Evolutionary conservation across 2,329 filamentous ascomycete species (phyloP).

Genomic region (Alternaria longipes): DNA sequence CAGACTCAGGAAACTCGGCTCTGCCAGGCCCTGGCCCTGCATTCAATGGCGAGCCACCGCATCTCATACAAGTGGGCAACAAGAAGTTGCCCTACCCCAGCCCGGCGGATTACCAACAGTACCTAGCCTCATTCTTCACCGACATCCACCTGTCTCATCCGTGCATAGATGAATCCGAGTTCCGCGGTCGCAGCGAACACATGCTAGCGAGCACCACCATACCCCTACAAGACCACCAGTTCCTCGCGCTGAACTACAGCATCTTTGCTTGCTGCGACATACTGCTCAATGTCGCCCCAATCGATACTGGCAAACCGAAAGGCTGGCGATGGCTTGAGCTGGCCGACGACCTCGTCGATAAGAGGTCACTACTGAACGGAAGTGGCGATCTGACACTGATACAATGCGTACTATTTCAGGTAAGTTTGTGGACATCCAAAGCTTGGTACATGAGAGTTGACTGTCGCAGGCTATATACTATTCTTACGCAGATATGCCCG

Average conservation of each 20-base stretch:
- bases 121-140: conserved; percentile 40
- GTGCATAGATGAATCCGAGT: conserved; percentile 42
- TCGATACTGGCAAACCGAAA: conserved; percentile 18
- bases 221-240: conserved; percentile 30
- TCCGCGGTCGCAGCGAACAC: conserved; percentile 32
- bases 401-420: conserved; percentile 43
- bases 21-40: background rate
- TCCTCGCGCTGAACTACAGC: conserved; percentile 43
- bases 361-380: conserved; percentile 31
- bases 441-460: conserved; percentile 6
- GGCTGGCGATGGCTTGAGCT: conserved; percentile 45
- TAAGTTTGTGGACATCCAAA: conserved; percentile 8
- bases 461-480: conserved; percentile 39
- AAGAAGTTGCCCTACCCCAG: conserved; percentile 34
- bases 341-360: conserved; percentile 41
- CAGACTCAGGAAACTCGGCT: conserved; percentile 16
- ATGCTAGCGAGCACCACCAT: conserved; percentile 33
- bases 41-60: conserved; percentile 1
- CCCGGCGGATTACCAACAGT: conserved; percentile 32
- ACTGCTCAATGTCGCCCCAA: conserved; percentile 13
- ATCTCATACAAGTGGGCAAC: conserved; percentile 29
- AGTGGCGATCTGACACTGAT: conserved; percentile 35
- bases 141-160: conserved; percentile 39
- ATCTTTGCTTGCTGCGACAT: conserved; percentile 40
- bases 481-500: conserved; percentile 35